phyloP scores from a whole-genome alignment of 2,329 filamentous ascomycete genomes.

The Diaporthe sp. region DNA sequence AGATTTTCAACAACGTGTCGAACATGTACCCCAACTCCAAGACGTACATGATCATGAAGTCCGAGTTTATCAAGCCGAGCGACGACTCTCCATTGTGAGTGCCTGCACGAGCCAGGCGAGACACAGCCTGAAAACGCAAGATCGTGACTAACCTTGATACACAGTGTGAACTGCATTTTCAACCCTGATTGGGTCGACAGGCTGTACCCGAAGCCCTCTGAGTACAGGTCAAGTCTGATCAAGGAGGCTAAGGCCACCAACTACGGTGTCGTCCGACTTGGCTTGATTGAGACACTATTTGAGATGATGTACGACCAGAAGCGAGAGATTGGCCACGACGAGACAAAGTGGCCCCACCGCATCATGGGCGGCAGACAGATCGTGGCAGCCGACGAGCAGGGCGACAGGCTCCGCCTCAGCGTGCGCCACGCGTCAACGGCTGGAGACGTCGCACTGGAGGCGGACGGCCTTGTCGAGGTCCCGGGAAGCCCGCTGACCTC shows the following conservation, averaged over 20 bases:
- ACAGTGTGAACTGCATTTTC: slow-evolving; percentile 96
- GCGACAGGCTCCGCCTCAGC: slow-evolving; percentile 67
- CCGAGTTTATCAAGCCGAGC: slow-evolving; percentile 86
- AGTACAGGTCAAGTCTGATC: slow-evolving; percentile 72
- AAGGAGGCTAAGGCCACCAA: slow-evolving; percentile 86
- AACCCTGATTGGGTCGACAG: slow-evolving; percentile 87
- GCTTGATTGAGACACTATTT: slow-evolving; percentile 90
- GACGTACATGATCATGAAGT: slow-evolving; percentile 84
- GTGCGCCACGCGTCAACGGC: slow-evolving; percentile 62
- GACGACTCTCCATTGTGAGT: slow-evolving; percentile 96
- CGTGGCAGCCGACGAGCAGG: slow-evolving; percentile 68
- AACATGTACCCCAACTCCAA: slow-evolving; percentile 84
- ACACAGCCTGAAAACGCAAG: not conserved
- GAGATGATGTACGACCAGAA: slow-evolving; percentile 89
- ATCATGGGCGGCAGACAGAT: slow-evolving; percentile 81
- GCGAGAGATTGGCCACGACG: slow-evolving; percentile 76
- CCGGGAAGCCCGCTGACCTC: slow-evolving; percentile 1
- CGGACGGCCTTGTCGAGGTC: slow-evolving; percentile 50
- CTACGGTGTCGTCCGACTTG: slow-evolving; percentile 93
- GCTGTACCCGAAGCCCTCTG: slow-evolving; percentile 77
- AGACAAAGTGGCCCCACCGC: slow-evolving; percentile 83
- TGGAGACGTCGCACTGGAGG: slow-evolving; percentile 48
- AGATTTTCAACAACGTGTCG: slow-evolving; percentile 94
- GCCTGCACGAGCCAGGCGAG: not conserved
- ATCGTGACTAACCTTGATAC: not conserved